Conservation (phyloP, 2,329 filamentous ascomycete genomes). For the Juglanconis sp. region DNA sequence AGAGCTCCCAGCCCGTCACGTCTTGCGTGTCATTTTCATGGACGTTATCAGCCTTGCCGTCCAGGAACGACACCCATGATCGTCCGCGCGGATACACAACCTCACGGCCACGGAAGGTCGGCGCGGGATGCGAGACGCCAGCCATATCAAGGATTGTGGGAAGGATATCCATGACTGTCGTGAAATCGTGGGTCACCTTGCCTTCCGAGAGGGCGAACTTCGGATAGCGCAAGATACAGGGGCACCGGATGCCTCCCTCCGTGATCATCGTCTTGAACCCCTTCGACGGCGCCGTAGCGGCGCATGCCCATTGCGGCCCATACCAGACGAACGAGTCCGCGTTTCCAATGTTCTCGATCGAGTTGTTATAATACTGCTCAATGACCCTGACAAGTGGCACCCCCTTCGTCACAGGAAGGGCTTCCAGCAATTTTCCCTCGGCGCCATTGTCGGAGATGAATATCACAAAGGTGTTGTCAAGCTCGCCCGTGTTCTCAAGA, state of each 20-base stretch:
- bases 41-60: conserved; percentile 15
- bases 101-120: conserved; percentile 38
- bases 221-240: conserved; percentile 37
- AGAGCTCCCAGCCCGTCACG: conserved; percentile 33
- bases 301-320: conserved; percentile 50
- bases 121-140: conserved; percentile 48
- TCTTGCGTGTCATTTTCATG: conserved; percentile 23
- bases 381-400: conserved; percentile 21
- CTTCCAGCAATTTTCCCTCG: conserved; percentile 25
- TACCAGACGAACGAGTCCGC: conserved; percentile 56
- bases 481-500: conserved; percentile 51
- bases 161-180: conserved; percentile 50
- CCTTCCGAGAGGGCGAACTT: conserved; percentile 24
- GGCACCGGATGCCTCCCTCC: conserved; percentile 50
- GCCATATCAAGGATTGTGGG: conserved; percentile 47
- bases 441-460: conserved; percentile 59
- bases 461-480: conserved; percentile 61
- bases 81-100: conserved; percentile 32
- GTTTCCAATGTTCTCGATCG: conserved; percentile 51
- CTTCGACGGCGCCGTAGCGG: conserved; percentile 27
- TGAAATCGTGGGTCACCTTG: conserved; percentile 46
- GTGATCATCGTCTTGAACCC: conserved; percentile 35
- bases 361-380: conserved; percentile 54
- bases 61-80: conserved; percentile 30
- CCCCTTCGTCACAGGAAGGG: conserved; percentile 16